Percentiles rank a stretch among this genome's conserved stretches.
phyloP scores from a whole-genome alignment of 495 filamentous ascomycete species.

The Aspergillus wentii region DNA sequence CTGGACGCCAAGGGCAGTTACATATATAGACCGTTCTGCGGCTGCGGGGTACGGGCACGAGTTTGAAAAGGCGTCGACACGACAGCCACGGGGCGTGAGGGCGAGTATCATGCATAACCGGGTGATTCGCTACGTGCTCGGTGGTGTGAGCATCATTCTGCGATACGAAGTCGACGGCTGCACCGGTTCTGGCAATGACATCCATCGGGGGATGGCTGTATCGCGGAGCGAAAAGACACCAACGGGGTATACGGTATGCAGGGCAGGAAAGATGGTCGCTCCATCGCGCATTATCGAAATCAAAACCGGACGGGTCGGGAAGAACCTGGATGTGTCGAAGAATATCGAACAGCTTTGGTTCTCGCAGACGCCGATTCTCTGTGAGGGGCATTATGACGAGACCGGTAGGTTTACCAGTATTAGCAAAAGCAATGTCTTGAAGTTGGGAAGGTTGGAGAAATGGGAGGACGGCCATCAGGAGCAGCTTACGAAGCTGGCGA shows the following conservation, averaged over 20 bases:
- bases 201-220: neutral
- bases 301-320: slow-evolving; percentile 1
- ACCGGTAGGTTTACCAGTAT: neutral
- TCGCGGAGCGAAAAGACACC: neutral
- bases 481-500: neutral
- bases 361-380: slow-evolving; percentile 2
- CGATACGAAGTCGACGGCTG: slow-evolving; percentile 5
- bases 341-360: slow-evolving; percentile 1
- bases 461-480: slow-evolving; percentile 3
- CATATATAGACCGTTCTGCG: neutral
- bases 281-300: slow-evolving; percentile 1
- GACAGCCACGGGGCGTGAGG: neutral
- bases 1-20: neutral
- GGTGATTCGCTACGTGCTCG: neutral
- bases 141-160: neutral
- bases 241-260: neutral
- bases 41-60: slow-evolving; percentile 3
- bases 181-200: neutral
- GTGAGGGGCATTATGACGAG: neutral
- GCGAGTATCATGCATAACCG: slow-evolving; percentile 1
- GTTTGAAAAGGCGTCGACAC: neutral
- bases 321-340: neutral
- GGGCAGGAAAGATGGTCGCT: neutral
- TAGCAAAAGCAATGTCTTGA: neutral
- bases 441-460: neutral